Evolutionary conservation across 768 basidiomycete genomes (phyloP), one percentile per base, ranked within the genome.

Genomic region (Hygrophorus russula): DNA sequence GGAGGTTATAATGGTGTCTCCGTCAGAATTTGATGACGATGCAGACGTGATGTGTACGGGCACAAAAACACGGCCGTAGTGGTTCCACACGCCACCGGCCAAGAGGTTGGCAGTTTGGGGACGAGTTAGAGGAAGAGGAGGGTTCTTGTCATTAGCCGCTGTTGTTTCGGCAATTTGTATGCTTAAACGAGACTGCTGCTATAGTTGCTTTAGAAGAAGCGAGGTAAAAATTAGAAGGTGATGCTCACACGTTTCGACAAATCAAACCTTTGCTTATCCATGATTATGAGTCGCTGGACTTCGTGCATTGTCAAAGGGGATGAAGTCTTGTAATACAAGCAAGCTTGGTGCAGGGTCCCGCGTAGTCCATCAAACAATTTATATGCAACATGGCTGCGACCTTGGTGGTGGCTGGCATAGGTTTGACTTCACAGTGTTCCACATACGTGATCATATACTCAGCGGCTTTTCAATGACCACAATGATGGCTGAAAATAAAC

Each of bases 261-360:
- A n/a, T 39, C 19, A 20, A 39, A 39, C 9, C 38, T 15, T 39
- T 39, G 38, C 15, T 15, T 18, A 14, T 39, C 38, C 38, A 39
- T 39, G n/a, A 39, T 19, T 15, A 19, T 18, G 14, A 39, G 24
- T 15, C 38, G 18, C 18, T 28, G 13, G 27, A 18, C 35, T 36
- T 24, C 24, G 24, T 3, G 24, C 24, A 24, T 24, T 24, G 24
- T 24, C 24, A 24, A 7, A 24, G 24, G 7, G 7, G 24, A 3
- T 24, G 4, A 24, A 24, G 24, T 24, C 24, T 24, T 24, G 24
- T 24, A 24, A 7, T 7, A 7, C 24, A 24, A 7, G 7, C 3
- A 7, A 24, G 7, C 4, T 24, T 24, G 24, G n/a, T n/a, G n/a
- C n/a, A 24, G 24, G 24, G 24, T 7, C 7, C 7, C 24, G 7